A percentile compares a stretch with the other conserved stretches of the same genome.
Evolutionary conservation across 805 yeast genomes (phyloP).

Genomic region (Yamadazyma olivae): DNA sequence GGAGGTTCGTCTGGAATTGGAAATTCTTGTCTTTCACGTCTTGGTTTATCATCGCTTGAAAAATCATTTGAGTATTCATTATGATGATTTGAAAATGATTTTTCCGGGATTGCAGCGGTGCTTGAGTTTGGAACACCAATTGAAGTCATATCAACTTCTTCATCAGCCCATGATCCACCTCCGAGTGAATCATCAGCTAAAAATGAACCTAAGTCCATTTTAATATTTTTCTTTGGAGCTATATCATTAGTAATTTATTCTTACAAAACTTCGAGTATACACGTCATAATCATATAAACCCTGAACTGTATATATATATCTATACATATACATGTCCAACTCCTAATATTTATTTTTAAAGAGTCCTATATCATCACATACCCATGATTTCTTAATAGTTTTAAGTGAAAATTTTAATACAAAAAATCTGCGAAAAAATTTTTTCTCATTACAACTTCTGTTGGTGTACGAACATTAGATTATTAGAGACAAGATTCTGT

Average conservation of each 20-base stretch:
- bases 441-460: constrained; percentile 1
- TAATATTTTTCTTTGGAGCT: constrained; percentile 56
- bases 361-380: constrained; percentile 6
- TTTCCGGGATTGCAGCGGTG: constrained; percentile 21
- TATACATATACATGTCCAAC: background rate
- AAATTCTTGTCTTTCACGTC: constrained; percentile 59
- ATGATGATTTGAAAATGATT: constrained; percentile 5
- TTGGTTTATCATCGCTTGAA: constrained; percentile 18
- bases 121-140: constrained; percentile 47
- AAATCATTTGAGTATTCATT: constrained; percentile 9
- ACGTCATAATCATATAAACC: no score
- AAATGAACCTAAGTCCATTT: constrained; percentile 87
- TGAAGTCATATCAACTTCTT: constrained; percentile 66
- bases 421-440: constrained; percentile 1
- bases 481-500: no score
- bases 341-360: background rate
- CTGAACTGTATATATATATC: no score
- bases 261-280: background rate
- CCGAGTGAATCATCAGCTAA: constrained; percentile 73
- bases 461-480: no score
- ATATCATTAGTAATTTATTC: constrained; percentile 12
- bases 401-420: background rate
- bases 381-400: constrained; percentile 10
- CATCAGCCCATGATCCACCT: constrained; percentile 84
- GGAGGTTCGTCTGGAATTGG: constrained; percentile 94